Base-by-base conservation (phyloP, 805 yeast species). In the Millerago galiae region DNA sequence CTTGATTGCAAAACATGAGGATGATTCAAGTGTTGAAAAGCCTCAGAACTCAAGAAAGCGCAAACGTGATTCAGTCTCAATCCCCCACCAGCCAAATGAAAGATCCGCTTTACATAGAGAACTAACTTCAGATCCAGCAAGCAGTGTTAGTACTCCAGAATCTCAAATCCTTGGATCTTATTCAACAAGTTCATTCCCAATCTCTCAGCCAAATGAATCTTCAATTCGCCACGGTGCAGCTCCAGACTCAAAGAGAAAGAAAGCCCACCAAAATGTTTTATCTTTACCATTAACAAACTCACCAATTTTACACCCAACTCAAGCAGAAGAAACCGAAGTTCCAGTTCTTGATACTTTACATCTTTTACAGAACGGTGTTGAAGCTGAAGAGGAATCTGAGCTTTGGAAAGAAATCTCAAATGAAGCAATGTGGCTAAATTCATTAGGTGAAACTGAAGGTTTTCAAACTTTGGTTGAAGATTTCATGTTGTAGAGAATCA, bases 321-420 rank as follows among this genome's bases (percentile, higher is more conserved):
- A 41, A 10, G 27, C 48, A 16, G 56, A 54, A 18, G 52, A 49
- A 9, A 43, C 44, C 7, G 44, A 47, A 18, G 53, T 44, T 3
- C 54, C 48, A 62, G 65, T 40, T 47, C 14, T 35, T 11, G 61
- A 53, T 21, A 61, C 51, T 18, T 56, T 46, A 55, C 64, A 51
- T 46, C 39, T 53, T 37, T 43, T 56, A 15, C 60, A 56, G 30
- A 46, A 47, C 25, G 53, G 47, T 18, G 58, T 63, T 16, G 53
- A 62, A 2, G 65, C 65, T n/a, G 59, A 65, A 14, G 56, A 62
- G 4, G 82, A 77, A 48, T 59, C 65, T 38, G 72, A 81, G 46
- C 62, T 84, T 27, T 84, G 95, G 95, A 80, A 77, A 54, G 90
- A 83, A 48, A 80, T 84, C 42, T 78, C 89, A 0, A 75, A 74